Conservation (phyloP, 1,284 basidiomycete genomes). For the Moniliella sp. region DNA sequence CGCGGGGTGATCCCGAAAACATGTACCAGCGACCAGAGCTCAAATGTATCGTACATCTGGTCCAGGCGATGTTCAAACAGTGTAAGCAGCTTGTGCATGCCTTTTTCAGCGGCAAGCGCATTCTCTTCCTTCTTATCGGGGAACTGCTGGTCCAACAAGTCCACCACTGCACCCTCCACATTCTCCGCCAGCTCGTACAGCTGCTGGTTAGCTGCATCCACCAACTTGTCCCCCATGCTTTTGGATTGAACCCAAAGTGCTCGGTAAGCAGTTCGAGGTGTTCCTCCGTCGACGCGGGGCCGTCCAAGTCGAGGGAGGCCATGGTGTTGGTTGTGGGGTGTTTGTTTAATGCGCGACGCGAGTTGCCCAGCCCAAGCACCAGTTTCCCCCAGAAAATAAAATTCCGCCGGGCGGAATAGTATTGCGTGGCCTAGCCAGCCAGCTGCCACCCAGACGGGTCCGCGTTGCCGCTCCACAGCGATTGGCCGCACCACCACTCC, state of each 20-base stretch:
- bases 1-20: conserved; percentile 22
- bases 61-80: conserved; percentile 28
- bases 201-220: conserved; percentile 25
- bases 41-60: conserved; percentile 27
- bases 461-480: too few relatives aligned
- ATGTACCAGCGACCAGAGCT: conserved; percentile 23
- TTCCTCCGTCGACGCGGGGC: not conserved
- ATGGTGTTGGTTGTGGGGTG: too few relatives aligned
- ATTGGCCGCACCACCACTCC: too few relatives aligned
- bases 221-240: conserved; percentile 24
- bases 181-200: conserved; percentile 18
- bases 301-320: too few relatives aligned
- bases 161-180: conserved; percentile 14
- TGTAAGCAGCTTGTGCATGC: conserved; percentile 21
- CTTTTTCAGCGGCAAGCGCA: conserved; percentile 2
- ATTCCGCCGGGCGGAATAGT: too few relatives aligned
- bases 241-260: conserved; percentile 27
- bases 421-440: too few relatives aligned
- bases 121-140: conserved; percentile 2
- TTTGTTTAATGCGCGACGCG: too few relatives aligned
- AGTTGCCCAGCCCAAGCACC: too few relatives aligned
- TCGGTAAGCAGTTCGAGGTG: conserved; percentile 21
- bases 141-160: conserved; percentile 5
- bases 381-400: too few relatives aligned
- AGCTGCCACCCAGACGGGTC: too few relatives aligned